A percentile compares a stretch with the other conserved stretches of the same genome.
Evolutionary conservation across 768 basidiomycete species (phyloP).

Genomic region (Lactarius sp.): DNA sequence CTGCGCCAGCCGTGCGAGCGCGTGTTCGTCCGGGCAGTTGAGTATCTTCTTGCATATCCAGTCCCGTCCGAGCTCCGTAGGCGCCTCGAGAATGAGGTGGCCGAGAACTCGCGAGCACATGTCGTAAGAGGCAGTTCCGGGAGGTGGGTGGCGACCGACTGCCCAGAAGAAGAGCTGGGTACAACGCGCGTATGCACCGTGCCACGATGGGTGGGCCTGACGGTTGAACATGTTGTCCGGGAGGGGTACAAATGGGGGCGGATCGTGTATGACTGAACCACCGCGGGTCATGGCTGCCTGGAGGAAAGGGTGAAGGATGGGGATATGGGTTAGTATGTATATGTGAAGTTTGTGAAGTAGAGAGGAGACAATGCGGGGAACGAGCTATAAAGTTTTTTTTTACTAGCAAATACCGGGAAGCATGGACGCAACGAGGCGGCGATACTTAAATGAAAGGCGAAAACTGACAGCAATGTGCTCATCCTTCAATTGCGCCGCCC

Average conservation of each 20-base stretch:
- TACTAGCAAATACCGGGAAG: neutral
- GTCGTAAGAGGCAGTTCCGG: constrained; percentile 17
- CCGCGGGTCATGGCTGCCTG: constrained; percentile 10
- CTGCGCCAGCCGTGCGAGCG: constrained; percentile 20
- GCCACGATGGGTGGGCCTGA: constrained; percentile 13
- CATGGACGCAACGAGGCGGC: constrained; percentile 5
- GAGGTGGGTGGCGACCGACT: constrained; percentile 14
- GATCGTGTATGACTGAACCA: neutral
- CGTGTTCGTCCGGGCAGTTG: constrained; percentile 19
- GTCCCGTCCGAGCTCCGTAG: constrained; percentile 15
- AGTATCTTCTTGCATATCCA: constrained; percentile 22
- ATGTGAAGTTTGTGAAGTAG: neutral
- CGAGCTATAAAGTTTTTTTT: neutral
- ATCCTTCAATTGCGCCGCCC: neutral
- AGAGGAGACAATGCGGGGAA: neutral
- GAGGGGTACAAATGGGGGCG: constrained; percentile 17
- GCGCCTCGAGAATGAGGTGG: constrained; percentile 20
- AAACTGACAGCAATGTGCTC: neutral
- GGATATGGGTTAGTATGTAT: neutral
- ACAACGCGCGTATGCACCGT: constrained; percentile 19
- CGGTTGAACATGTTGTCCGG: constrained; percentile 17
- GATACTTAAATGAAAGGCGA: neutral
- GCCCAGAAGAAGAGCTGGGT: constrained; percentile 22
- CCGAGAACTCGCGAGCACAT: constrained; percentile 23
- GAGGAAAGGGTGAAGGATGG: neutral